Evolutionary conservation across 768 basidiomycete genomes (phyloP), one percentile per base, ranked within the genome.

Genomic region (Leccinellum luteum): DNA sequence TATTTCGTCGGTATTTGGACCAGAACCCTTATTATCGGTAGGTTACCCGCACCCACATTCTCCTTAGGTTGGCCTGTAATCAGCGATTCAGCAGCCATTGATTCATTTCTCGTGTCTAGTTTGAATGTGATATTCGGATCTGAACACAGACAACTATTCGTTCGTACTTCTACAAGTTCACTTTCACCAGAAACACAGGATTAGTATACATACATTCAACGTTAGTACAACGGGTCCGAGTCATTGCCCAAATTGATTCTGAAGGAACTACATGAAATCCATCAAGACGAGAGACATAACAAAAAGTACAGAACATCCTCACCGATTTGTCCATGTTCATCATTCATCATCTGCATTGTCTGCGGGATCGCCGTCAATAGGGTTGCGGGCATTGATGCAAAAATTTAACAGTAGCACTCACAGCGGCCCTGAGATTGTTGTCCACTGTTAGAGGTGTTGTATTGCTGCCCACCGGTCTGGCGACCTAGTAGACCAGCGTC

Each of bases 401-500:
- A 49, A 55, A 31, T 45, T n/a, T 9, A n/a, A 38, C 15, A n/a
- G 4, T 45, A 27, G 32, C 47, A 64, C 67, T 59, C 65, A 68
- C 67, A 65, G 30, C 68, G 62, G 30, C 65, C 66, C 30, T 55
- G 60, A 49, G 56, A 56, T 31, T 59, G 62, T 51, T 66, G 69
- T 4, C 65, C 58, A 56, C 87, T 74, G 61, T 85, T 70, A 28
- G 84, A 81, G 17, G 79, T 67, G 62, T 87, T 89, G 66, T 79
- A 84, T 64, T 89, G 82, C 2, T 78, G 74, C 2, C 89, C 88
- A 17, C 87, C 87, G 6, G 87, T 85, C 78, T 78, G 82, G 48
- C 62, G 71, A 51, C 75, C 82, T 84, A 48, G 63, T 59, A 32
- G 30, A 44, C 53, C 54, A 44, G 9, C 14, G 58, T 63, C 52